Base-by-base conservation (phyloP, 1,139 yeast genomes). In the Geotrichum restrictum region DNA sequence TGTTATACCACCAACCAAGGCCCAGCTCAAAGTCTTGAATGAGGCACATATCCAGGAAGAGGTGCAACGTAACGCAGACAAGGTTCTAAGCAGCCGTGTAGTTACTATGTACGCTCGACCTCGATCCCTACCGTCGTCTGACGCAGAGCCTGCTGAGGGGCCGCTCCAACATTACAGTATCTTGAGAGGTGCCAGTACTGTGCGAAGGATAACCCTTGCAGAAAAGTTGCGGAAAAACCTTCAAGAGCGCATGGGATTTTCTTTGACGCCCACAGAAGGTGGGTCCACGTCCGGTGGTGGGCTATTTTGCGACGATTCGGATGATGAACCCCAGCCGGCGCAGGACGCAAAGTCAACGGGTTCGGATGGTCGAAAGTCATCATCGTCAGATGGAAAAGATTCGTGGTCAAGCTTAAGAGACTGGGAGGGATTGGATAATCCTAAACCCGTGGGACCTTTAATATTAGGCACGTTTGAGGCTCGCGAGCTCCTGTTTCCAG, bases 211-310 rank as follows among this genome's bases (percentile, higher is more conserved):
- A 13, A 13, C 16, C 24, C 24, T 38, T 8, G 41, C 41, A 16
- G 41, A 38, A 21, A 38, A 38, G 14, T 18, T 38, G 41, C 18
- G 41, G 22, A 38, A 38, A 21, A 38, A 38, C 29, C n/a, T 38
- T 6, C 10, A 19, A 18, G 22, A 38, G 41, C 16, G 41, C 7
- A 38, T 38, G 41, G n/a, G n/a, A n/a, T n/a, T n/a, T n/a, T n/a
- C 33, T 31, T 10, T 10, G 13, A 13, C 33, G 13, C 8, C 8
- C 13, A 13, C 33, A 31, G 33, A 31, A 13, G 33, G 33, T 31
- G 13, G 13, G 13, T 10, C 13, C 33, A 31, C 8, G 13, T 31
- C 33, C 13, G 33, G 33, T n/a, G n/a, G n/a, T n/a, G n/a, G n/a
- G n/a, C n/a, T n/a, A n/a, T n/a, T n/a, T n/a, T n/a, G n/a, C n/a